Percentiles rank a stretch among this genome's conserved stretches.
Conservation (phyloP, 2,329 filamentous ascomycete genomes). For the Drechslerella dactyloides region DNA sequence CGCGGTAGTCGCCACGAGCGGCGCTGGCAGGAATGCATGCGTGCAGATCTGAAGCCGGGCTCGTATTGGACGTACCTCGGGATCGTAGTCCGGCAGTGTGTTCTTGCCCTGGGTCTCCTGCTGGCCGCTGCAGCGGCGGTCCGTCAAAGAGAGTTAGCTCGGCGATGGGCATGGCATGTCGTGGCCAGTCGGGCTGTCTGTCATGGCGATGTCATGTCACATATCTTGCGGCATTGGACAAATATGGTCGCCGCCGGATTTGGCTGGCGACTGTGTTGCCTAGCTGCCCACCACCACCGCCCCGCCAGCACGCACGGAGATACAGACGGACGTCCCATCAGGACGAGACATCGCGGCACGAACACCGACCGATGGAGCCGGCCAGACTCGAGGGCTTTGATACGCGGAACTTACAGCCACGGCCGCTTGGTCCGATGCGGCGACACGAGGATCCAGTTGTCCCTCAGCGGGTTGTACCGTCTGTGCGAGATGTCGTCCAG, state of each 20-base stretch:
- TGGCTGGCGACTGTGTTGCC: constrained; percentile 5
- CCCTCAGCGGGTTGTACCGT: constrained; percentile 88
- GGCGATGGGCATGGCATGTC: background rate
- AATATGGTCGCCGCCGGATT: constrained; percentile 8
- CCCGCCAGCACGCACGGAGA: no score
- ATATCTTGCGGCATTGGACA: background rate
- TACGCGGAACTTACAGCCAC: constrained; percentile 77
- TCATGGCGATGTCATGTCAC: background rate
- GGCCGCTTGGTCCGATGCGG: constrained; percentile 95
- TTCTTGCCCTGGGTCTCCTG: constrained; percentile 75
- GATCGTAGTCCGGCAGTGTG: constrained; percentile 79
- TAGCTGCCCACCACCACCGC: background rate
- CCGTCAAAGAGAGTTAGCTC: background rate
- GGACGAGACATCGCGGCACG: background rate
- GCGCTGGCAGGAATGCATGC: constrained; percentile 3
- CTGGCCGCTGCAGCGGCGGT: constrained; percentile 70
- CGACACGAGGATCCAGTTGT: constrained; percentile 91
- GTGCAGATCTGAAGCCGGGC: background rate
- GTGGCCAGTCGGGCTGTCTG: no score
- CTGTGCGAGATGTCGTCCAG: constrained; percentile 96
- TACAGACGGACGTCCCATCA: no score
- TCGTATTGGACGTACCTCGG: constrained; percentile 62
- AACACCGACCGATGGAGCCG: no score
- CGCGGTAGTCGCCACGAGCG: background rate
- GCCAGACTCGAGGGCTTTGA: no score